phyloP scores from a whole-genome alignment of 2,329 filamentous ascomycete genomes.

The Diaporthe citri region DNA sequence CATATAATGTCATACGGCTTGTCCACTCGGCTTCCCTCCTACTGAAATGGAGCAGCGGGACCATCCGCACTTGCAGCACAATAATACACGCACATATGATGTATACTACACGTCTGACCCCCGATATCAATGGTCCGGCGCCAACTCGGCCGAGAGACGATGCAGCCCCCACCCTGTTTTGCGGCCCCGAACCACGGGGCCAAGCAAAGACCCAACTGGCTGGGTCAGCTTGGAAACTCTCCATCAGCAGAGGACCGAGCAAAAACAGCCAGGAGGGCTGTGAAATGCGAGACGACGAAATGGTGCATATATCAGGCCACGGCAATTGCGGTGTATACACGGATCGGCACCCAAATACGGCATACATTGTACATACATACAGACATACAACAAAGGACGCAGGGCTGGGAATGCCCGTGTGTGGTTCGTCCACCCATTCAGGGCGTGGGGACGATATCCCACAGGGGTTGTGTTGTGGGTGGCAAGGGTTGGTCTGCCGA shows the following conservation, averaged over 20 bases:
- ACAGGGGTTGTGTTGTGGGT: background rate
- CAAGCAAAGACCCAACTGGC: background rate
- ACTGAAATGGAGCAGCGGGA: background rate
- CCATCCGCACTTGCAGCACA: background rate
- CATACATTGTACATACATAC: background rate
- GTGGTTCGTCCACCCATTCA: background rate
- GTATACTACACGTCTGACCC: background rate
- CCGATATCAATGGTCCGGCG: background rate
- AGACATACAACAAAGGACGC: background rate
- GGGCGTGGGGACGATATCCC: background rate
- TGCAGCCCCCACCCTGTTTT: background rate
- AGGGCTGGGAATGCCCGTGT: background rate
- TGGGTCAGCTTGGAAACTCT: background rate
- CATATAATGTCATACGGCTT: no score
- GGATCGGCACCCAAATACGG: background rate
- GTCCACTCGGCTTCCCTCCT: no score
- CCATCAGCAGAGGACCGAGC: background rate
- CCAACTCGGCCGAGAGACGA: slow-evolving; percentile 5
- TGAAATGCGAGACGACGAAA: background rate
- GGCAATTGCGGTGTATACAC: background rate
- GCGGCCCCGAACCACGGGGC: background rate
- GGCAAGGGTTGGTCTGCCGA: background rate
- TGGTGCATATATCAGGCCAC: background rate
- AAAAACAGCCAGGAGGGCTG: background rate
- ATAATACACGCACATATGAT: background rate